Percentiles rank a stretch among this genome's conserved stretches.
Conservation (phyloP, 306 rosid species). For the Citrullus mucosospermus region DNA sequence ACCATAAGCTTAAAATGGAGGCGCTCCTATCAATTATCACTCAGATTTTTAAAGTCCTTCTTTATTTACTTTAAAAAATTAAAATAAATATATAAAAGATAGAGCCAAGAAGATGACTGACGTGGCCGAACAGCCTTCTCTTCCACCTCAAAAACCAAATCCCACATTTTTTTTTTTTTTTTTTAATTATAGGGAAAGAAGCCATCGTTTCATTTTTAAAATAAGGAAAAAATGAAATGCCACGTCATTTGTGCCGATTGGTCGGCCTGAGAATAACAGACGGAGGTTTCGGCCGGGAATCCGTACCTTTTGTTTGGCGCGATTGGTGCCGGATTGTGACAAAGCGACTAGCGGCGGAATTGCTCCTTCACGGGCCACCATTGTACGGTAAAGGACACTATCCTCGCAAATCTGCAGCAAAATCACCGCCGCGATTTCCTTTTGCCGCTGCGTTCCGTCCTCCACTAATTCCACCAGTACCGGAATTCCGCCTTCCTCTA, state of each 20-base stretch:
- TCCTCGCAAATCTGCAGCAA: conserved; percentile 74
- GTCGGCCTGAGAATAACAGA: neutral
- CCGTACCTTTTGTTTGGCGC: conserved; percentile 91
- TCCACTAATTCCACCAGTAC: conserved; percentile 83
- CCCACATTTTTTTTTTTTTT: neutral
- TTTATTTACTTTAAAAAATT: neutral
- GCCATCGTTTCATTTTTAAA: neutral
- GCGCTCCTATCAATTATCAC: neutral
- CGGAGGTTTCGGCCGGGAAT: neutral
- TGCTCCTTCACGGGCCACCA: conserved; percentile 97
- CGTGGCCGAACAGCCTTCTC: neutral
- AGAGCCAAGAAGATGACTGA: neutral
- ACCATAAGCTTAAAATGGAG: neutral
- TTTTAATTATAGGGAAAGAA: neutral
- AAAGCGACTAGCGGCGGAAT: conserved; percentile 87
- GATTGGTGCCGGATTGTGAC: conserved; percentile 86
- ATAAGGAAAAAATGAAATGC: conserved; percentile 12
- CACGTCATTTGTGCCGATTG: conserved; percentile 27
- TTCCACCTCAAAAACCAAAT: neutral
- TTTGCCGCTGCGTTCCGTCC: conserved; percentile 79
- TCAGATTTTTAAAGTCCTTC: neutral
- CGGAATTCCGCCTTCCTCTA: conserved; percentile 86
- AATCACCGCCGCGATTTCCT: conserved; percentile 69
- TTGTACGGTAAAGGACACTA: conserved; percentile 35
- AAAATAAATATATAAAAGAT: neutral